phyloP scores from a whole-genome alignment of 805 yeast species.

The Candida wancherniae region DNA sequence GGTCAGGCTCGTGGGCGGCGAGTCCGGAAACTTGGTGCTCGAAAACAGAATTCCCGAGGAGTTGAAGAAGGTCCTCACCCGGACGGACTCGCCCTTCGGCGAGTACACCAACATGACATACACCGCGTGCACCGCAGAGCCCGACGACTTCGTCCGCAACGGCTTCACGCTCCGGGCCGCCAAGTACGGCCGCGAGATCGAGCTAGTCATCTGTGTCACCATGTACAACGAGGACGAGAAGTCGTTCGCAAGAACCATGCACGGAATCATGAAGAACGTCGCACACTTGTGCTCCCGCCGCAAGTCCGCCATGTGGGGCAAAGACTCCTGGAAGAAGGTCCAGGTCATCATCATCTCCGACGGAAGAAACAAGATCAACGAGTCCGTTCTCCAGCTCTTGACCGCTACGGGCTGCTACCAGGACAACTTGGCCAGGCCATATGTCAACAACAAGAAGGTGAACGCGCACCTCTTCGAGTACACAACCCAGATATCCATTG shows the following conservation, averaged over 20 bases:
- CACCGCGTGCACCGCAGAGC: slow-evolving; percentile 93
- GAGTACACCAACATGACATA: slow-evolving; percentile 96
- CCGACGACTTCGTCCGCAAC: slow-evolving; percentile 71
- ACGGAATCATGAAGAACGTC: slow-evolving; percentile 88
- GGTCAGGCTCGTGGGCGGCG: slow-evolving; percentile 55
- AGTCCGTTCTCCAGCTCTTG: slow-evolving; percentile 78
- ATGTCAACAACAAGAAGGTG: slow-evolving; percentile 86
- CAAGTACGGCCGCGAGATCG: slow-evolving; percentile 85
- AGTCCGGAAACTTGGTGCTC: slow-evolving; percentile 76
- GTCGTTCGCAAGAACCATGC: slow-evolving; percentile 87
- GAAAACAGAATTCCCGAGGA: slow-evolving; percentile 95
- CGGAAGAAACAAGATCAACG: slow-evolving; percentile 85
- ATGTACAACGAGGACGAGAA: slow-evolving; percentile 96
- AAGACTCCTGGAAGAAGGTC: slow-evolving; percentile 94
- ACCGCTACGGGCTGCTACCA: slow-evolving; percentile 97
- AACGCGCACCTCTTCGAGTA: slow-evolving; percentile 93
- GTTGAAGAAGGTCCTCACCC: slow-evolving; percentile 74
- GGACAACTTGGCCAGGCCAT: slow-evolving; percentile 94
- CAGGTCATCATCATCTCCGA: slow-evolving; percentile 90
- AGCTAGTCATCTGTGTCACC: slow-evolving; percentile 85
- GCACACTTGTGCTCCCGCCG: slow-evolving; percentile 80
- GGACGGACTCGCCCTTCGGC: slow-evolving; percentile 71
- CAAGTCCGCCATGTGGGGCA: slow-evolving; percentile 89
- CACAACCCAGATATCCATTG: slow-evolving; percentile 91
- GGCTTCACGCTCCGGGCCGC: slow-evolving; percentile 88